Base-by-base conservation (phyloP, 805 yeast genomes). In the Starmerella riodocensis region DNA sequence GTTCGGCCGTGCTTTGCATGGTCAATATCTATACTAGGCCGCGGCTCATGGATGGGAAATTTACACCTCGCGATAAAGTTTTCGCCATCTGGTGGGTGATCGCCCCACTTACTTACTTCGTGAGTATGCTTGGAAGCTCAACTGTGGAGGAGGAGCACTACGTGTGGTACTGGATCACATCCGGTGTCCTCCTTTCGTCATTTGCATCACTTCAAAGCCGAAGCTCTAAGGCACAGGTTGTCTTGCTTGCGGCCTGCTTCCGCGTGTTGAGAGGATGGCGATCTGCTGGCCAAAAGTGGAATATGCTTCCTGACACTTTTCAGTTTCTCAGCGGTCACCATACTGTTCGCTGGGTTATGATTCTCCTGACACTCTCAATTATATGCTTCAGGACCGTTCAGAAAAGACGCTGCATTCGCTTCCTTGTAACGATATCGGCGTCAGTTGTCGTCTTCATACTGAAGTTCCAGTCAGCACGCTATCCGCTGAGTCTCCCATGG, bases 81-180 rank as follows among this genome's bases (percentile, higher is more conserved):
- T 6, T 36, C 28, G 22, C 49, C 4, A 47, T 43, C 9, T 51
- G 52, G 23, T 57, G 51, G 16, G 36, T 40, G 40, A 53, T 53
- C 50, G 33, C 62, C 16, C 31, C 67, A 29, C 28, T 16, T 4
- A 34, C 64, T 0, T 67, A 76, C 39, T 70, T 77, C 3, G 27
- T 65, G 0, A 67, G 82, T 0, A 67, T 78, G 47, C 83, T 86
- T 61, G 94, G 86, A 9, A 83, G 93, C 44, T 86, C 94, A 21
- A 65, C 86, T 41, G 79, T 91, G 14, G 98, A 91, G 53, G 98
- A 91, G 57, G 98, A 91, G 54, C 93, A 91, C 54, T 95, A 86
- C 54, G 58, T 86, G 14, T 91, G 98, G 98, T 91, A 93, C 82
- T 80, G 83, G 76, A 61, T 70, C 18, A 55, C 70, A 0, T 63